Evolutionary conservation across 495 filamentous ascomycete species (phyloP), one percentile per base, ranked within the genome.

Genomic region (Neurospora sp.): DNA sequence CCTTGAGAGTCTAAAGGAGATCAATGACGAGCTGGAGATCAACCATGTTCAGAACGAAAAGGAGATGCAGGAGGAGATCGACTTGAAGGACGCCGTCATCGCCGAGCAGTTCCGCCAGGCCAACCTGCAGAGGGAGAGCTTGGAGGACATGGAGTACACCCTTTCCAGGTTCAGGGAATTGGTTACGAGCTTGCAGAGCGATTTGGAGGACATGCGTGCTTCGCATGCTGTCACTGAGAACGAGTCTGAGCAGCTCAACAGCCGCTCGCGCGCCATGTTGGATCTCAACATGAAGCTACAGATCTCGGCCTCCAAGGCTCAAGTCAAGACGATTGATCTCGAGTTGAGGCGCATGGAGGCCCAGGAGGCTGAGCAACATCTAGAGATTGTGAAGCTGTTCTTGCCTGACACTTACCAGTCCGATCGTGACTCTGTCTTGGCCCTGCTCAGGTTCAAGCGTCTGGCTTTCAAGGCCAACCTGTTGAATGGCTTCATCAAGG

Each of bases 251-350:
- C 92, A 98, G 74, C 87, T 98, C 27, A 92, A 88, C 45, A 91
- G 87, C 72, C 91, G 93, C 40, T 97, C 94, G 41, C 88, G 93
- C 70, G 93, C 93, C 27, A 97, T 98, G 93, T 90, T 96, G 88
- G 94, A 99, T 80, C 86, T 99, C 53, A 98, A 97, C 81, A 87
- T 94, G 88, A 94, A 96, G 77, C 88, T 99, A 41, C 94, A 97
- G 76, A 87, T 90, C 44, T 95, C 94, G 12, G 93, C 93, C 31
- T 87, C 92, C 14, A 98, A 97, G 82, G 90, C 94, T 3, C 94
- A 97, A 79, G 91, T 92, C 76, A 98, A 96, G 80, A 94, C 93
- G 0, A 95, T 98, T 72, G 94, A 98, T 76, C 84, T 97, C 8
- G 96, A 98, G 79, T 85, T 98, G 31, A 87, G 90, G 40, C 91